Conservation (phyloP, 768 basidiomycete genomes). For the Termitomyces sp. region DNA sequence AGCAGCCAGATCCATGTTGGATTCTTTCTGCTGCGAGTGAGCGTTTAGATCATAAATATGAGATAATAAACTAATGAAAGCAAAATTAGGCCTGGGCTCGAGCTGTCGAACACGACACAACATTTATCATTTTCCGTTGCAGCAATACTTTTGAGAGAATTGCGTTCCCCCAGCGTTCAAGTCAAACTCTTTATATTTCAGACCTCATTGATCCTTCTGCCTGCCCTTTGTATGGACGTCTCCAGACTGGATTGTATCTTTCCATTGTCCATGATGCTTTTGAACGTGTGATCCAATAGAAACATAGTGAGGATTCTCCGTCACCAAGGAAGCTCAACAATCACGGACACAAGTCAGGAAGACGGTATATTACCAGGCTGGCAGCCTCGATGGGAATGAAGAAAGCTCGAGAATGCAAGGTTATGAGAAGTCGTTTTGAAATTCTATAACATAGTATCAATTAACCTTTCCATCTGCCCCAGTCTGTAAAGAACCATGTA, state of each 20-base stretch:
- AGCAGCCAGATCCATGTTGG: background rate
- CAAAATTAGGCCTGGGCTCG: constrained; percentile 11
- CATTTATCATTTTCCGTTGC: constrained; percentile 16
- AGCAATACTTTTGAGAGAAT: constrained; percentile 14
- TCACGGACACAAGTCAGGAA: background rate
- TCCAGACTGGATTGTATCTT: constrained; percentile 15
- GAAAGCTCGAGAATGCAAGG: background rate
- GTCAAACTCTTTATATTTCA: constrained; percentile 16
- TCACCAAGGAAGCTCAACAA: background rate
- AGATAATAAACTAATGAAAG: background rate
- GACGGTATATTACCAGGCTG: constrained; percentile 8
- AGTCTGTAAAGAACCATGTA: constrained; percentile 4
- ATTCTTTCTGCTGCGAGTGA: background rate
- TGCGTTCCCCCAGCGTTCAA: constrained; percentile 14
- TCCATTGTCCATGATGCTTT: constrained; percentile 14
- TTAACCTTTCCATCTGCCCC: background rate
- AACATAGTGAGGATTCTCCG: background rate
- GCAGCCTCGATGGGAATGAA: background rate
- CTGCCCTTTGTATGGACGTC: constrained; percentile 9
- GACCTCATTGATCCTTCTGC: constrained; percentile 10
- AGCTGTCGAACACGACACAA: constrained; percentile 11
- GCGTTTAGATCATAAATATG: background rate
- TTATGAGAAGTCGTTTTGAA: background rate
- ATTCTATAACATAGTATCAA: background rate
- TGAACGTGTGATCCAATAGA: constrained; percentile 4